Conservation (phyloP, 164 flowering plant species). For the Protea cynaroides region DNA sequence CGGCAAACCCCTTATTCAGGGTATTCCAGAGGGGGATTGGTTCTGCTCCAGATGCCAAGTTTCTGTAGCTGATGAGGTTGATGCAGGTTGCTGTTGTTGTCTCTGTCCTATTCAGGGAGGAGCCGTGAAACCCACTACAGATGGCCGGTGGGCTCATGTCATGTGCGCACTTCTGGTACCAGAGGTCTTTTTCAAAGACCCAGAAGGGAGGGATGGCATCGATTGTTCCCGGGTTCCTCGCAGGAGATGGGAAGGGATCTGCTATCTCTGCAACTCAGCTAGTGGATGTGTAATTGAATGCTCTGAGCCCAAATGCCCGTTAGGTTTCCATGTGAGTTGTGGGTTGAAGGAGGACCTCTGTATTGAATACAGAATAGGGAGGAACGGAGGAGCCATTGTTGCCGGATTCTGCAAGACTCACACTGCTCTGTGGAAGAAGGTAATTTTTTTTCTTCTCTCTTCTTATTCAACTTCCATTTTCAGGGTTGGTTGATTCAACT, state of each 20-base stretch:
- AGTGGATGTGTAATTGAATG: conserved; percentile 73
- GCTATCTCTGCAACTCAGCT: conserved; percentile 50
- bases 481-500: too few relatives aligned
- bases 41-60: conserved; percentile 53
- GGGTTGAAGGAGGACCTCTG: conserved; percentile 78
- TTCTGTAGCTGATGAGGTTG: conserved; percentile 9
- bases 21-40: conserved; percentile 88
- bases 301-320: conserved; percentile 69
- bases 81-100: conserved; percentile 32
- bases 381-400: conserved; percentile 44
- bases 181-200: conserved; percentile 69
- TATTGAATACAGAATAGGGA: conserved; percentile 69
- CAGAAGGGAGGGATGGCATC: conserved; percentile 65
- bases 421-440: conserved; percentile 78
- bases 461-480: background rate
- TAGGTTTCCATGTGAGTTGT: conserved; percentile 78
- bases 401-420: conserved; percentile 80
- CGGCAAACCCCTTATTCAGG: conserved; percentile 58
- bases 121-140: conserved; percentile 63
- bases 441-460: conserved; percentile 6
- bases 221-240: conserved; percentile 51
- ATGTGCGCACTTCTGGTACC: conserved; percentile 73
- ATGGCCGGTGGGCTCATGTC: conserved; percentile 80
- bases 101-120: conserved; percentile 66
- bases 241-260: conserved; percentile 47